Percentiles rank a stretch among this genome's conserved stretches.
phyloP scores from a whole-genome alignment of 2,329 filamentous ascomycete species.

The Penicillium corylophilum region DNA sequence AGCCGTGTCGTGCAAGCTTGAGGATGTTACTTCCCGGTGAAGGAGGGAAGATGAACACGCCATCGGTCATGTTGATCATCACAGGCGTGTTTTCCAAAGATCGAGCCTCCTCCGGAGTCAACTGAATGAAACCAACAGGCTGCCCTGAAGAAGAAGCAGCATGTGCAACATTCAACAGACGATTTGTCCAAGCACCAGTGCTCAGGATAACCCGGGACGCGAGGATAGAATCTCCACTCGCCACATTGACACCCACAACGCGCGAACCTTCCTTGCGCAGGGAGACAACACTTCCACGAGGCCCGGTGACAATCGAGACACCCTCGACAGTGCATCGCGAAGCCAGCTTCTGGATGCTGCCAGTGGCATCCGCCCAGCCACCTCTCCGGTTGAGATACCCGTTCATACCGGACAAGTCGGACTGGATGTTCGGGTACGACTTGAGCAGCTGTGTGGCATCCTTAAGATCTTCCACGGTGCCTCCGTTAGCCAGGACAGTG shows the following conservation, averaged over 20 bases:
- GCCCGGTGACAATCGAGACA: slow-evolving; percentile 48
- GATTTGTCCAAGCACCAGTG: slow-evolving; percentile 78
- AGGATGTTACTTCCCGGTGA: slow-evolving; percentile 49
- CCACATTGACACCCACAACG: slow-evolving; percentile 60
- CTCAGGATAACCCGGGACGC: slow-evolving; percentile 76
- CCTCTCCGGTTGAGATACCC: slow-evolving; percentile 60
- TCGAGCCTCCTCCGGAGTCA: slow-evolving; percentile 67
- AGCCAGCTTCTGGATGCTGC: slow-evolving; percentile 40
- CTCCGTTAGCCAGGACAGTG: slow-evolving; percentile 40
- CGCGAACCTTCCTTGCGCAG: slow-evolving; percentile 27
- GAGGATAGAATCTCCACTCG: slow-evolving; percentile 47
- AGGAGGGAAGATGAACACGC: slow-evolving; percentile 53
- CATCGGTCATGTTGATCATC: slow-evolving; percentile 42
- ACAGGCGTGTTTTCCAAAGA: slow-evolving; percentile 64
- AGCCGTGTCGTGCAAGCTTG: slow-evolving; percentile 66
- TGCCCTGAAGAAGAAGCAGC: slow-evolving; percentile 77
- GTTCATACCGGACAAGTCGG: slow-evolving; percentile 68
- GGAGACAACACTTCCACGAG: slow-evolving; percentile 27
- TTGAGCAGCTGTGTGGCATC: slow-evolving; percentile 33
- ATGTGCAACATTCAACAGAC: slow-evolving; percentile 70
- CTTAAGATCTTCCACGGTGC: slow-evolving; percentile 38
- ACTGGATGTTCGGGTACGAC: slow-evolving; percentile 26
- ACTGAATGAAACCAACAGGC: slow-evolving; percentile 69
- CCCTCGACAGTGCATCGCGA: slow-evolving; percentile 27
- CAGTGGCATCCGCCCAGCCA: slow-evolving; percentile 79